These are phyloP conservation scores for Solanum piurae DNA, from an alignment of 257 asterid genomes.

Conservation along the genomic window DNA sequence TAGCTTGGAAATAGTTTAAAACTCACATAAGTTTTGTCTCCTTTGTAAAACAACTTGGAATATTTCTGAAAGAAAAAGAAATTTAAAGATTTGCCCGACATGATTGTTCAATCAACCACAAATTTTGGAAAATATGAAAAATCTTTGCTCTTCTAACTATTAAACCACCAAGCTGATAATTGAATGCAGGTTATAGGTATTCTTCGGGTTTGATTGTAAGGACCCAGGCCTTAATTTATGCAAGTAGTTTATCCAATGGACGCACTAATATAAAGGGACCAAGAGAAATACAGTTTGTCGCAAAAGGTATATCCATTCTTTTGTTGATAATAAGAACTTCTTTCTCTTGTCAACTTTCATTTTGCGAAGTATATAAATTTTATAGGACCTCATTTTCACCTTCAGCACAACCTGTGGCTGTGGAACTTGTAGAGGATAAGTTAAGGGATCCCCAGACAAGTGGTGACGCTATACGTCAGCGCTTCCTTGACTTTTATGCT, in stretches of 20 bases:
- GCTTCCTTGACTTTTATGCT: conserved; percentile 81
- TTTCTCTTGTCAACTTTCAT: background rate
- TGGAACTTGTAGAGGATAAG: conserved; percentile 48
- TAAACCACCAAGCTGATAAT: background rate
- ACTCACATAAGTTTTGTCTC: background rate
- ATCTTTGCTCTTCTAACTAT: background rate
- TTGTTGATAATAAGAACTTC: background rate
- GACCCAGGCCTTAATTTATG: conserved; percentile 19
- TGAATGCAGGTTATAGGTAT: conserved; percentile 36
- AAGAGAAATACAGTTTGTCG: conserved; percentile 4
- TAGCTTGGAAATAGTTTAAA: background rate
- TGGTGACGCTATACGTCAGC: conserved; percentile 75
- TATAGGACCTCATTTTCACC: conserved; percentile 37
- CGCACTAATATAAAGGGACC: conserved; percentile 4
- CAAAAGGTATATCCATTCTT: conserved; percentile 37
- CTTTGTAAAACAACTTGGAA: background rate
- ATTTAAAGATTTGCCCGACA: background rate
- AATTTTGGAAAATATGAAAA: background rate
- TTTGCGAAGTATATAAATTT: conserved; percentile 1
- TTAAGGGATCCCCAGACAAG: conserved; percentile 23
- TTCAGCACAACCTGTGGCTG: conserved; percentile 59
- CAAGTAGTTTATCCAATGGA: conserved; percentile 16
- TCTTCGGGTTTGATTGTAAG: conserved; percentile 24
- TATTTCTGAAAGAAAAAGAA: background rate
- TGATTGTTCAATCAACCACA: background rate